phyloP scores from a whole-genome alignment of 768 basidiomycete genomes.

The Cubamyces lactineus region DNA sequence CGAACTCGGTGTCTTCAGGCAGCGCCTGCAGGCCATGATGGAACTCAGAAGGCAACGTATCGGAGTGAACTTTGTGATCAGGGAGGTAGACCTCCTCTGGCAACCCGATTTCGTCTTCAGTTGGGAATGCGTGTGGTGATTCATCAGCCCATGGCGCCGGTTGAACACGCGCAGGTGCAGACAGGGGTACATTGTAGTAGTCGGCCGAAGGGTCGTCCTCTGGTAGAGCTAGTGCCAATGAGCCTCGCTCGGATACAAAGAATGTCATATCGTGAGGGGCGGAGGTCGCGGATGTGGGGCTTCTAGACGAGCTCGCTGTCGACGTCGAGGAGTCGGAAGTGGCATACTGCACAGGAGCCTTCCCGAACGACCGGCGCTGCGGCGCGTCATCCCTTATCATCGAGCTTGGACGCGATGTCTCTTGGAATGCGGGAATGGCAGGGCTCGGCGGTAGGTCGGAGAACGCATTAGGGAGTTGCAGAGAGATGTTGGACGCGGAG shows the following conservation, averaged over 20 bases:
- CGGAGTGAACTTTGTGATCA: slow-evolving; percentile 19
- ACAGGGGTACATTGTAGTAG: slow-evolving; percentile 9
- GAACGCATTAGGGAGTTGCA: slow-evolving; percentile 31
- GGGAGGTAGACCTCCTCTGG: slow-evolving; percentile 7
- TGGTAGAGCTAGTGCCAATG: slow-evolving; percentile 21
- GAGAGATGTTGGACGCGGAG: slow-evolving; percentile 44
- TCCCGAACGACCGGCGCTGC: slow-evolving; percentile 5
- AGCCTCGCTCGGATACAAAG: slow-evolving; percentile 29
- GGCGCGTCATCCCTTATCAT: slow-evolving; percentile 1
- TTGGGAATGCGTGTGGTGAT: slow-evolving; percentile 4
- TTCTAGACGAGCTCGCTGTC: slow-evolving; percentile 13
- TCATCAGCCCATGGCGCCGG: slow-evolving; percentile 11
- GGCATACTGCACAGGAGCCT: slow-evolving; percentile 12
- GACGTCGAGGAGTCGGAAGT: slow-evolving; percentile 23
- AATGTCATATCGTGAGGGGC: slow-evolving; percentile 28
- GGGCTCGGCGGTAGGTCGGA: slow-evolving; percentile 26
- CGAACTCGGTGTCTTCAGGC: slow-evolving; percentile 53
- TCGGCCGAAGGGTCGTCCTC: slow-evolving; percentile 17
- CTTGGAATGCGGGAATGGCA: slow-evolving; percentile 16
- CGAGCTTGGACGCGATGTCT: slow-evolving; percentile 13
- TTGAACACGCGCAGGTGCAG: slow-evolving; percentile 20
- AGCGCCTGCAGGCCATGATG: slow-evolving; percentile 45
- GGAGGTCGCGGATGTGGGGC: slow-evolving; percentile 14
- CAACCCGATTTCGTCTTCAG: slow-evolving; percentile 5
- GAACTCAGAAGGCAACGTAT: slow-evolving; percentile 18